Evolutionary conservation across 352 stramenopile species (phyloP).

Genomic region (Blastocystis sp.): DNA sequence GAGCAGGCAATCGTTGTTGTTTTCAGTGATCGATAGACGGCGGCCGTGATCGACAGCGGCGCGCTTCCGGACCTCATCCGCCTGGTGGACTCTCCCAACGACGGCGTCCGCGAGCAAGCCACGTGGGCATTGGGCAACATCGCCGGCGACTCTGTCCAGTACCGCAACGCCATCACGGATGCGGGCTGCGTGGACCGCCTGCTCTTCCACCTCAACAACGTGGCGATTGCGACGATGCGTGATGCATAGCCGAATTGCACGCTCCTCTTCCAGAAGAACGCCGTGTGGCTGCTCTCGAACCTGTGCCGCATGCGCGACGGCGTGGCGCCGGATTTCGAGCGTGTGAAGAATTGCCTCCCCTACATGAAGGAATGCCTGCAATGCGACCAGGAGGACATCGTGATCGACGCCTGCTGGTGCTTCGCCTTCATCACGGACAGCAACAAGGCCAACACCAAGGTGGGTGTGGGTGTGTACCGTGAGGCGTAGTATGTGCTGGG

Average conservation of each 20-base stretch:
- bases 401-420: slow-evolving; percentile 98
- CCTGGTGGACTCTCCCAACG: slow-evolving; percentile 85
- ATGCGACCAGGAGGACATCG: slow-evolving; percentile 92
- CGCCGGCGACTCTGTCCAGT: slow-evolving; percentile 88
- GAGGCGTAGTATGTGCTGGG: slow-evolving; percentile 36
- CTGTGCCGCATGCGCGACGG: slow-evolving; percentile 90
- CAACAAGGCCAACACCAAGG: slow-evolving; percentile 97
- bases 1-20: slow-evolving; percentile 77
- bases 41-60: slow-evolving; percentile 91
- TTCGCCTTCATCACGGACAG: slow-evolving; percentile 95
- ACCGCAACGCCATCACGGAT: slow-evolving; percentile 21
- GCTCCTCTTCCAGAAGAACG: slow-evolving; percentile 93
- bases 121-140: slow-evolving; percentile 99
- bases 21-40: slow-evolving; percentile 76
- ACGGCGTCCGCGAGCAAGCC: slow-evolving; percentile 78
- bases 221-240: background rate
- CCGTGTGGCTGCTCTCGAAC: slow-evolving; percentile 97
- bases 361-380: slow-evolving; percentile 94
- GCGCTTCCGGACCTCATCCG: slow-evolving; percentile 94
- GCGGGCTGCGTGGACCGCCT: slow-evolving; percentile 86
- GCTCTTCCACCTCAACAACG: slow-evolving; percentile 84
- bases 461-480: slow-evolving; percentile 83
- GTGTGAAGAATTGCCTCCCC: slow-evolving; percentile 87
- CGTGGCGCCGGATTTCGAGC: slow-evolving; percentile 84
- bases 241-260: slow-evolving; percentile 83